Base-by-base conservation (phyloP, 2,329 filamentous ascomycete genomes). In the Colletotrichum sp. region DNA sequence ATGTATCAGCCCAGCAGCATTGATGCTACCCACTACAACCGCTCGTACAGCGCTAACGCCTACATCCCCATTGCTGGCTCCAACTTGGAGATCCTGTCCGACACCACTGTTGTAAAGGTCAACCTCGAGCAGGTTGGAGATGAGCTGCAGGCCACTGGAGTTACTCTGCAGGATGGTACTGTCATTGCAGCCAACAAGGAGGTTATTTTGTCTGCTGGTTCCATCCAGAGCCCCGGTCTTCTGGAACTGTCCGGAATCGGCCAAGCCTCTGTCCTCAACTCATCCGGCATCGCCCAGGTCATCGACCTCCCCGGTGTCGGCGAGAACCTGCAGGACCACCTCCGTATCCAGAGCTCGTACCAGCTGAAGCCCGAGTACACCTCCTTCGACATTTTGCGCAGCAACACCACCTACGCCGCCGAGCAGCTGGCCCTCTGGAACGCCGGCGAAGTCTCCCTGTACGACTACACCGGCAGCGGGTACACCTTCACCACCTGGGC, bases 221-320 rank as follows among this genome's bases (percentile, higher is more conserved):
- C 88, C 0, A 90, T 89, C 82, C 89, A 91, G 80, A 89, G 89
- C 1, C 90, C 90, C 2, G 88, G 91, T 48, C 81, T 93, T 2
- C 86, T 93, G 6, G 90, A 91, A 79, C 85, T 91, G 2, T 90
- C 87, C 19, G 91, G 91, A 32, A 85, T 93, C 32, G 91, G 91
- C 3, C 87, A 88, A 1, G 78, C 78, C 9, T 80, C 84, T 0
- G 87, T 92, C 52, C 85, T 93, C 4, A 72, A 85, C 11, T 82
- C 83, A 5, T 85, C 88, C 68, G 81, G 84, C 12, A 90, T 93
- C 74, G 79, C 84, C 1, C 84, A 89, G 7, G 75, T 91, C 27
- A 82, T 86, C 1, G 87, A 93, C 78, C 85, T 90, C 2, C 91
- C 90, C 0, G 91, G 90, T 16, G 91, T 93, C 4, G 92, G 83